Evolutionary conservation across 805 yeast genomes (phyloP).

Genomic region (Candida quercuum): DNA sequence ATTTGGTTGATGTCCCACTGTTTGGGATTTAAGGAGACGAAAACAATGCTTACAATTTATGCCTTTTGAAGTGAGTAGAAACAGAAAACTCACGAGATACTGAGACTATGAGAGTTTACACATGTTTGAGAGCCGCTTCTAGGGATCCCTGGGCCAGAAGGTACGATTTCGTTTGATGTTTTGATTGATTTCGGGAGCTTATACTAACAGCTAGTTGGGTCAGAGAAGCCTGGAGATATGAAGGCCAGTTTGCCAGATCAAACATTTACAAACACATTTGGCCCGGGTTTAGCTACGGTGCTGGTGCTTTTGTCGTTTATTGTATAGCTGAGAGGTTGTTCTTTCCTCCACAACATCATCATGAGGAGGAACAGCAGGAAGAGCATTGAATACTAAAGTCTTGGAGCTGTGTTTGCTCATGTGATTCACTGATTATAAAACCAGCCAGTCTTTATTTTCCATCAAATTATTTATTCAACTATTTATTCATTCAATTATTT

Average conservation of each 20-base stretch:
- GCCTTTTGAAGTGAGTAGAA: too few relatives aligned
- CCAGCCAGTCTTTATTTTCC: neutral
- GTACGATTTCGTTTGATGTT: conserved; percentile 15
- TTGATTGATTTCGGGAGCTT: neutral
- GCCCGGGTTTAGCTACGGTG: conserved; percentile 79
- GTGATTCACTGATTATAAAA: too few relatives aligned
- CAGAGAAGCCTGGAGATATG: conserved; percentile 90
- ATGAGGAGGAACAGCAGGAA: conserved; percentile 11
- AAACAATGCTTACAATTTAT: too few relatives aligned
- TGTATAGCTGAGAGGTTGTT: conserved; percentile 34
- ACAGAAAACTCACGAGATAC: neutral
- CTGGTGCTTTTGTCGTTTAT: conserved; percentile 66
- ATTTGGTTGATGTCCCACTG: too few relatives aligned
- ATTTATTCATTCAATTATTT: conserved; percentile 7
- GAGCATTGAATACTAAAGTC: too few relatives aligned
- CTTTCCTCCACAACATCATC: conserved; percentile 11
- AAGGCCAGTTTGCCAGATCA: conserved; percentile 69
- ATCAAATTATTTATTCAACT: conserved; percentile 4
- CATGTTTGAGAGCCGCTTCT: conserved; percentile 14
- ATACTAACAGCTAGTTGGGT: neutral
- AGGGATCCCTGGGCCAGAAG: conserved; percentile 46
- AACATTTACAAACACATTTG: conserved; percentile 66
- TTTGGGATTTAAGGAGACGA: too few relatives aligned
- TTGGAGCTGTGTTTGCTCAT: too few relatives aligned
- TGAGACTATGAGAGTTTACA: conserved; percentile 14